Percentiles rank a stretch among this genome's conserved stretches.
Conservation (phyloP, 192 early-diverging fungal genomes). For the Radiomyces spectabilis region DNA sequence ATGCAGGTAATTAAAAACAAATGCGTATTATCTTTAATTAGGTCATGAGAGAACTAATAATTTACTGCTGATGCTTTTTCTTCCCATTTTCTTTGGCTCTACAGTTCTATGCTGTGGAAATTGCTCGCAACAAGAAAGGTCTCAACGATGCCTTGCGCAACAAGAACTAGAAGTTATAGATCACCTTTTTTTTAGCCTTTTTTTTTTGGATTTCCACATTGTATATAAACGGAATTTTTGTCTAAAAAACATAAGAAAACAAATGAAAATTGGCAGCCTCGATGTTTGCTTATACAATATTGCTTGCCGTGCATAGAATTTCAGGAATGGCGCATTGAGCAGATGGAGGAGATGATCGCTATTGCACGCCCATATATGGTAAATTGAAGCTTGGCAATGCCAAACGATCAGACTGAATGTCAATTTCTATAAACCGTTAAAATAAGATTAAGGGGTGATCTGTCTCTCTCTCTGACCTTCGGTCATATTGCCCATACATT, state of each 20-base stretch:
- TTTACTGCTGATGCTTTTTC: neutral
- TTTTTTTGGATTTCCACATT: neutral
- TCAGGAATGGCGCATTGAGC: no score
- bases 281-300: no score
- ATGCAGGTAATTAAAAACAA: conserved; percentile 16
- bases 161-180: conserved; percentile 1
- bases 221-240: neutral
- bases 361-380: no score
- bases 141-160: conserved; percentile 48
- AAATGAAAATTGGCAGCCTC: no score
- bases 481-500: no score
- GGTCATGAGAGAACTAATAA: neutral
- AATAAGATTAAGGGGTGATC: no score
- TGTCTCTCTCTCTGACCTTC: no score
- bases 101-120: conserved; percentile 88
- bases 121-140: conserved; percentile 84
- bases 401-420: no score
- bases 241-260: neutral
- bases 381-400: no score
- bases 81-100: neutral
- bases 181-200: neutral
- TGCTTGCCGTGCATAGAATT: no score
- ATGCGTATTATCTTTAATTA: neutral
- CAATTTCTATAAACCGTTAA: no score
- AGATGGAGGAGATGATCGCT: no score